phyloP scores from a whole-genome alignment of 2,329 filamentous ascomycete genomes.

The Aspergillus tamarii region DNA sequence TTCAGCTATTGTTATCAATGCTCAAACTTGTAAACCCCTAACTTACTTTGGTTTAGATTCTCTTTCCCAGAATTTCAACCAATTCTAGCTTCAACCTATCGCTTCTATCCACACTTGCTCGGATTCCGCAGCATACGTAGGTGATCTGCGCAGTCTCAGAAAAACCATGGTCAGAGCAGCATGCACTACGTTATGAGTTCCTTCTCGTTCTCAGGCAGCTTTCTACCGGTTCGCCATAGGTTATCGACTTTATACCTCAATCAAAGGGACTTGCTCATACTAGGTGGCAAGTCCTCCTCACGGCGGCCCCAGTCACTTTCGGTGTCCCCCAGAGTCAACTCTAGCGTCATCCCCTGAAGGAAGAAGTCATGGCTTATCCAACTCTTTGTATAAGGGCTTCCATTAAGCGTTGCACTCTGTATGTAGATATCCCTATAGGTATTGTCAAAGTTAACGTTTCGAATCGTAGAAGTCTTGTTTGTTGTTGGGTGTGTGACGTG shows the following conservation, averaged over 20 bases:
- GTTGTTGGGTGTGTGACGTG: constrained; percentile 61
- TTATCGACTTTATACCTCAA: too few relatives aligned
- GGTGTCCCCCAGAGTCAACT: constrained; percentile 61
- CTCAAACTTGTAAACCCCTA: too few relatives aligned
- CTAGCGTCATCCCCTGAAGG: constrained; percentile 64
- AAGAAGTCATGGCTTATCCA: constrained; percentile 73
- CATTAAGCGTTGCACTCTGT: constrained; percentile 67
- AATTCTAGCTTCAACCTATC: too few relatives aligned
- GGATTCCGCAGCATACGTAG: too few relatives aligned
- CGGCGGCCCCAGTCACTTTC: constrained; percentile 69
- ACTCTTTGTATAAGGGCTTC: constrained; percentile 61
- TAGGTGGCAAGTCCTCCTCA: constrained; percentile 63
- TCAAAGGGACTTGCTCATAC: background rate
- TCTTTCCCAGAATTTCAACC: too few relatives aligned
- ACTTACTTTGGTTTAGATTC: too few relatives aligned
- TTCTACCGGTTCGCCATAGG: too few relatives aligned
- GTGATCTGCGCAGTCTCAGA: background rate
- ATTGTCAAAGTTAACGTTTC: constrained; percentile 63
- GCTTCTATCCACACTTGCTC: too few relatives aligned
- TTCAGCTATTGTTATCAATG: too few relatives aligned
- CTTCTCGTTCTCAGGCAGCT: too few relatives aligned
- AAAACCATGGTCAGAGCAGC: background rate
- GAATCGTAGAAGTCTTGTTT: constrained; percentile 61
- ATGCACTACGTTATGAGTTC: too few relatives aligned
- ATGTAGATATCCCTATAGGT: constrained; percentile 62